Percentiles rank a stretch among this genome's conserved stretches.
phyloP scores from a whole-genome alignment of 1,139 yeast species.

The Blastobotrys elegans region DNA sequence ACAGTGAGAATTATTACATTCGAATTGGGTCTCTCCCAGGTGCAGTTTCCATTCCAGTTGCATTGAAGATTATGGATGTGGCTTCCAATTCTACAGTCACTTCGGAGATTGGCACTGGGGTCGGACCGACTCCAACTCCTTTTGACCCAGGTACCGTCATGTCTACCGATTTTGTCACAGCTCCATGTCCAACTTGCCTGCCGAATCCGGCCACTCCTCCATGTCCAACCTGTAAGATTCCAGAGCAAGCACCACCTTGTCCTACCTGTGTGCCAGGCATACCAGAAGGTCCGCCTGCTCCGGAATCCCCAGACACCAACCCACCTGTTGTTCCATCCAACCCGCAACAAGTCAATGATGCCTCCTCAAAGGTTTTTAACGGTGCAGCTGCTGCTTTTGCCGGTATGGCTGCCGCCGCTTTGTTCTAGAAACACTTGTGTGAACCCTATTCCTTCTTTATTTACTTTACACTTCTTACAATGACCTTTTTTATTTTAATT shows the following conservation, averaged over 20 bases:
- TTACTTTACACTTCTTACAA: too few relatives aligned
- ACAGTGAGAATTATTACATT: constrained; percentile 16
- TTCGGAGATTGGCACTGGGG: not conserved
- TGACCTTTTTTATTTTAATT: too few relatives aligned
- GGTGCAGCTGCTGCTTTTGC: constrained; percentile 1
- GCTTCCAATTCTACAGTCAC: not conserved
- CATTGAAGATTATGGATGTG: constrained; percentile 8
- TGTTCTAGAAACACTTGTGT: not conserved
- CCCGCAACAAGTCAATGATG: constrained; percentile 7
- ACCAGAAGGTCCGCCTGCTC: too few relatives aligned
- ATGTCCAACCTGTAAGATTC: not conserved
- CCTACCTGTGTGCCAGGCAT: too few relatives aligned
- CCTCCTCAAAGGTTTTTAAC: not conserved
- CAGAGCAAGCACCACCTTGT: constrained; percentile 7
- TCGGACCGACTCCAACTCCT: not conserved
- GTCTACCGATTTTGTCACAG: not conserved
- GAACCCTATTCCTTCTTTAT: too few relatives aligned
- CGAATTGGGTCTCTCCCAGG: constrained; percentile 14
- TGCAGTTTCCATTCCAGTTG: constrained; percentile 17
- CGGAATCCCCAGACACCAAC: too few relatives aligned
- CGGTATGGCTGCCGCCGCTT: not conserved
- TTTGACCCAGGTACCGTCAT: not conserved
- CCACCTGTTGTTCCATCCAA: not conserved
- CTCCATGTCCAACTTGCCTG: not conserved
- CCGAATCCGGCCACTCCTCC: too few relatives aligned